These are phyloP conservation scores for Beauveria brongniartii DNA, from an alignment of 2,329 filamentous ascomycete species.

Conservation along the genomic window DNA sequence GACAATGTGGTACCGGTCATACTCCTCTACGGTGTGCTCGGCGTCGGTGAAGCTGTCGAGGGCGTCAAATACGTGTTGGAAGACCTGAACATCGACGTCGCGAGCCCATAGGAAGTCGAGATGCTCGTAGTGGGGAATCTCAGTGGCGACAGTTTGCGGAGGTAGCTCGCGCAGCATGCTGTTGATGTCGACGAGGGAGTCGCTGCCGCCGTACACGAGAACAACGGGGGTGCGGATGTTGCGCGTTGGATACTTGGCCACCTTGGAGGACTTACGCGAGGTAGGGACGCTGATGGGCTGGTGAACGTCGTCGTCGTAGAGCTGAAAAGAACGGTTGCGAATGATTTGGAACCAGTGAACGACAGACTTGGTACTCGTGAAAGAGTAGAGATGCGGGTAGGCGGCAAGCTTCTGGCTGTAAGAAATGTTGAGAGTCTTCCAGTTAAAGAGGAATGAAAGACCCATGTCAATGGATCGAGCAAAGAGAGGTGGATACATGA, in stretches of 20 bases:
- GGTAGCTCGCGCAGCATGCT: conserved; percentile 88
- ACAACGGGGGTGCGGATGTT: conserved; percentile 97
- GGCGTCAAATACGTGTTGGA: conserved; percentile 85
- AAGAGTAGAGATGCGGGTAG: conserved; percentile 93
- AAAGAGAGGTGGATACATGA: conserved; percentile 91
- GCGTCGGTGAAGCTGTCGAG: conserved; percentile 61
- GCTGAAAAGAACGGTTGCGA: conserved; percentile 89
- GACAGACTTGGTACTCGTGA: conserved; percentile 91
- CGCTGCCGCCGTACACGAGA: conserved; percentile 84
- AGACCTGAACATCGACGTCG: conserved; percentile 77
- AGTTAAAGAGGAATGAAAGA: conserved; percentile 79
- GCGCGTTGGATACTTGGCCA: conserved; percentile 89
- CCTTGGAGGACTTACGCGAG: conserved; percentile 82
- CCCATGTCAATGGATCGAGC: conserved; percentile 77
- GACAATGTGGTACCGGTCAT: conserved; percentile 46
- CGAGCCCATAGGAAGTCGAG: conserved; percentile 92
- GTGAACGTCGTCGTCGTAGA: conserved; percentile 94
- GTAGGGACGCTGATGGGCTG: conserved; percentile 64
- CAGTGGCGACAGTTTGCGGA: conserved; percentile 71
- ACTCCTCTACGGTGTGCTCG: conserved; percentile 52
- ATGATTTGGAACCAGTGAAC: conserved; percentile 99
- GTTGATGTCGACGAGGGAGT: conserved; percentile 88
- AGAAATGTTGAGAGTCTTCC: conserved; percentile 78
- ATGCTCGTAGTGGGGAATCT: conserved; percentile 91
- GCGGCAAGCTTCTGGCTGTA: conserved; percentile 85